Conservation (phyloP, 164 flowering plant genomes). For the Litsea cubeba region DNA sequence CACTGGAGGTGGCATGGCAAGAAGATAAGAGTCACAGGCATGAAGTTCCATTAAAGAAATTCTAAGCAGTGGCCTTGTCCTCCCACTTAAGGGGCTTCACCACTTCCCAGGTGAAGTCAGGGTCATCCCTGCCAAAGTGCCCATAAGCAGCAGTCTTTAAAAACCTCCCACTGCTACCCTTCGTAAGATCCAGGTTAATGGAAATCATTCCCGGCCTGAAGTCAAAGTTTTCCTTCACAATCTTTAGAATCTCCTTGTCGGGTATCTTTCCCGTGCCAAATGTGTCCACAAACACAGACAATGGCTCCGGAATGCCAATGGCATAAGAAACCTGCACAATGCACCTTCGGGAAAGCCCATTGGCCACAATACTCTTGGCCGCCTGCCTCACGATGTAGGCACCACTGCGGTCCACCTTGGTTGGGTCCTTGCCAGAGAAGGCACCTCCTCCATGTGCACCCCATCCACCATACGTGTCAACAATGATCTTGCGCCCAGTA, state of each 20-base stretch:
- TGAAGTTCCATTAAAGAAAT: not conserved
- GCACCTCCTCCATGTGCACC: slow-evolving; percentile 82
- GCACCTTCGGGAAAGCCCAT: slow-evolving; percentile 58
- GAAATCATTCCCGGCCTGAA: slow-evolving; percentile 70
- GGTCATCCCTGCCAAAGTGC: slow-evolving; percentile 45
- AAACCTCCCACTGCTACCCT: slow-evolving; percentile 59
- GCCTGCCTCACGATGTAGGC: slow-evolving; percentile 70
- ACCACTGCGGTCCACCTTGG: slow-evolving; percentile 71
- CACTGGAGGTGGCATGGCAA: too few relatives aligned
- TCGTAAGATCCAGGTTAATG: slow-evolving; percentile 52
- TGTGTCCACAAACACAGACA: slow-evolving; percentile 57
- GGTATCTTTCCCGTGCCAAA: slow-evolving; percentile 57
- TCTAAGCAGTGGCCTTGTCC: slow-evolving; percentile 21
- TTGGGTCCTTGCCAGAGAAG: slow-evolving; percentile 73
- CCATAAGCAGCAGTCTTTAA: slow-evolving; percentile 70
- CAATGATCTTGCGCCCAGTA: slow-evolving; percentile 60
- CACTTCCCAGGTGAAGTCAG: slow-evolving; percentile 50
- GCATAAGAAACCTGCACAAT: slow-evolving; percentile 68
- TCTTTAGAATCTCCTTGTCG: slow-evolving; percentile 44
- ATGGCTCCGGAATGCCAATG: slow-evolving; percentile 62
- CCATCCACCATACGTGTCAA: slow-evolving; percentile 75
- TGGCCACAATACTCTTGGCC: slow-evolving; percentile 65
- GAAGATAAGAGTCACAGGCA: too few relatives aligned
- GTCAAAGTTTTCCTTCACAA: slow-evolving; percentile 60
- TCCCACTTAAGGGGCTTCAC: slow-evolving; percentile 43